A percentile compares a stretch with the other conserved stretches of the same genome.
These are phyloP conservation scores for Seiridium cupressi DNA, from an alignment of 2,329 filamentous ascomycete genomes.

Conservation along the genomic window DNA sequence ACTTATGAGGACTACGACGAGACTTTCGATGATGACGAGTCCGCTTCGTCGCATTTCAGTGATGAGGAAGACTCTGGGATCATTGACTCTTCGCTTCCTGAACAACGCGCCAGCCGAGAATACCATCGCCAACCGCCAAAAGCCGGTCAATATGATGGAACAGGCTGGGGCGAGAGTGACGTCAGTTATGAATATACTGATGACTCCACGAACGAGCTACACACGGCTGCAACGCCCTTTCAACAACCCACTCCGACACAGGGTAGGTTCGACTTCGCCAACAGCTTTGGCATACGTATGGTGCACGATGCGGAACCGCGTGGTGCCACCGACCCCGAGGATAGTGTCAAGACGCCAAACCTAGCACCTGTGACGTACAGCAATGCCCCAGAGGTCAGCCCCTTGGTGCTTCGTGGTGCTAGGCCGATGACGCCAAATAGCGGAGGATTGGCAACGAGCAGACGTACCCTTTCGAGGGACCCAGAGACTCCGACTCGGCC, in stretches of 20 bases:
- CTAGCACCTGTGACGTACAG: not conserved
- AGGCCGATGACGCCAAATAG: conserved; percentile 1
- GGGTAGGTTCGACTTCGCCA: not conserved
- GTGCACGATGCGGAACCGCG: not conserved
- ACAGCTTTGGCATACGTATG: not conserved
- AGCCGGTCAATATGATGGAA: not conserved
- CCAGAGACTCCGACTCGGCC: not conserved
- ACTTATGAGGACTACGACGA: conserved; percentile 32
- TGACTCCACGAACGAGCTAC: not conserved
- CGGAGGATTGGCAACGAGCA: not conserved
- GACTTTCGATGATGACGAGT: conserved; percentile 27
- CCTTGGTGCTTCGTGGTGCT: not conserved
- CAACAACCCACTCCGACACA: not conserved
- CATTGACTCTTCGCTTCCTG: not conserved
- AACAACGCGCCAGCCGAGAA: not conserved
- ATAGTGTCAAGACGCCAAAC: not conserved
- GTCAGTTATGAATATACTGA: not conserved
- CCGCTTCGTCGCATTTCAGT: conserved; percentile 3
- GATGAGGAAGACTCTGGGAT: conserved; percentile 1
- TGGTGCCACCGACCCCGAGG: not conserved
- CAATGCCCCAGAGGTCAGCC: conserved; percentile 2
- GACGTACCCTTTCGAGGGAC: not conserved
- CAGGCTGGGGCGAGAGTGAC: not conserved
- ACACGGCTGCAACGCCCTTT: not conserved
- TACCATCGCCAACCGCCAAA: not conserved